Evolutionary conservation across 73 alveolate species (phyloP).

Genomic region (Tetrahymena malaccensis): DNA sequence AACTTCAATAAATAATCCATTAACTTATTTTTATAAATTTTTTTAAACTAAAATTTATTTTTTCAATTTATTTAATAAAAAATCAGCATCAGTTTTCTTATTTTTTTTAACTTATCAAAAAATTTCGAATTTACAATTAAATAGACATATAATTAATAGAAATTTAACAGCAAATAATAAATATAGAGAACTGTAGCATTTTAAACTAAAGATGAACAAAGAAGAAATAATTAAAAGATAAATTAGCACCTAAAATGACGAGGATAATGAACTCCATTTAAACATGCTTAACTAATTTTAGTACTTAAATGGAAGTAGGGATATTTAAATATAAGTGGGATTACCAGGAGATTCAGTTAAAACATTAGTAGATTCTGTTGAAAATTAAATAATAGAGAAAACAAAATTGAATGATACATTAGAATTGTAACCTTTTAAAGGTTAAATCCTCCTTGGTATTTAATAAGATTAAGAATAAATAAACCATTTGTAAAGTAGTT

Average conservation of each 20-base stretch:
- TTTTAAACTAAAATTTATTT: no score
- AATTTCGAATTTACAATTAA: no score
- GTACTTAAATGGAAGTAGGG: not conserved
- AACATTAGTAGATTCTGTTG: not conserved
- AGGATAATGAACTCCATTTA: not conserved
- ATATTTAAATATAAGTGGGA: not conserved
- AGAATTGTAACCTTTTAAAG: not conserved
- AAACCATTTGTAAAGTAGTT: not conserved
- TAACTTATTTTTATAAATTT: no score
- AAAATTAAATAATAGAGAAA: not conserved
- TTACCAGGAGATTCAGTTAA: not conserved
- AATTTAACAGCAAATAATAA: no score
- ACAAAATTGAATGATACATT: not conserved
- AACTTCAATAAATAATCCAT: no score
- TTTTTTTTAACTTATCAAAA: no score
- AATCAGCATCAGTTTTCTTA: no score
- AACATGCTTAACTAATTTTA: not conserved
- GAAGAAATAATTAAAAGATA: not conserved
- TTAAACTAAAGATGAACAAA: not conserved
- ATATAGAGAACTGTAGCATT: not conserved
- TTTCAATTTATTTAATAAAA: no score
- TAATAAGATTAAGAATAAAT: no score
- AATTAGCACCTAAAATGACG: not conserved
- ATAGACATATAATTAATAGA: not conserved
- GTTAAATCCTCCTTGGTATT: not conserved